Evolutionary conservation across 352 stramenopile species (phyloP).

Genomic region (Phytophthora capsici): DNA sequence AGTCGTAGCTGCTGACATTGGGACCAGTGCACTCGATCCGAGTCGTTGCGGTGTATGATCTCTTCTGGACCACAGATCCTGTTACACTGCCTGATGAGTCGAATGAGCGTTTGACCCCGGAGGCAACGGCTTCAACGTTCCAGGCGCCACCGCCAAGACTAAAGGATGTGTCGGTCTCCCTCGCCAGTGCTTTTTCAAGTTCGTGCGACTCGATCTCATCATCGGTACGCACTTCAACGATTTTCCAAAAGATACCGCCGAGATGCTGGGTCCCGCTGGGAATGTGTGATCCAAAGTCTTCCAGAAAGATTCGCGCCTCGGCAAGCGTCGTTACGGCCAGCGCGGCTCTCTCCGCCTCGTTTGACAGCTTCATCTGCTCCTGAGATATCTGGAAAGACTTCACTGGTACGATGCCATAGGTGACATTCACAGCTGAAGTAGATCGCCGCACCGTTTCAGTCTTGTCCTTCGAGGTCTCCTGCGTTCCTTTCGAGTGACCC

Average conservation of each 20-base stretch:
- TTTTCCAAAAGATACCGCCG: neutral
- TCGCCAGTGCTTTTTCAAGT: neutral
- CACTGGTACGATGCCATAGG: neutral
- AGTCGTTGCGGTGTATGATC: no score
- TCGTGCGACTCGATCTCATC: neutral
- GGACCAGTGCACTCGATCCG: no score
- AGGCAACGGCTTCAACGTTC: no score
- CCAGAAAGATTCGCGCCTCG: neutral
- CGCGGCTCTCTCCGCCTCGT: neutral
- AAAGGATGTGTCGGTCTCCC: no score
- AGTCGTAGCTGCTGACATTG: no score
- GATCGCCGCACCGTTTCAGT: no score
- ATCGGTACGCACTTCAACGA: neutral
- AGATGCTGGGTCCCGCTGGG: neutral
- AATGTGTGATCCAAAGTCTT: neutral
- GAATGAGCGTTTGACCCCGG: no score
- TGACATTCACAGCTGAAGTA: neutral
- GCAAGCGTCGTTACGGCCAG: neutral
- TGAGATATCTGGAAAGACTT: neutral
- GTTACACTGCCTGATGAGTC: no score
- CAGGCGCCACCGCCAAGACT: no score
- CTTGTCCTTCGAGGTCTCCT: neutral
- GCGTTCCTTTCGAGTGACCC: neutral
- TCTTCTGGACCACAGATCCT: no score
- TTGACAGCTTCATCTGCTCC: neutral